Evolutionary conservation across 2,329 filamentous ascomycete genomes (phyloP).

Genomic region (Cordyceps tenuipes): DNA sequence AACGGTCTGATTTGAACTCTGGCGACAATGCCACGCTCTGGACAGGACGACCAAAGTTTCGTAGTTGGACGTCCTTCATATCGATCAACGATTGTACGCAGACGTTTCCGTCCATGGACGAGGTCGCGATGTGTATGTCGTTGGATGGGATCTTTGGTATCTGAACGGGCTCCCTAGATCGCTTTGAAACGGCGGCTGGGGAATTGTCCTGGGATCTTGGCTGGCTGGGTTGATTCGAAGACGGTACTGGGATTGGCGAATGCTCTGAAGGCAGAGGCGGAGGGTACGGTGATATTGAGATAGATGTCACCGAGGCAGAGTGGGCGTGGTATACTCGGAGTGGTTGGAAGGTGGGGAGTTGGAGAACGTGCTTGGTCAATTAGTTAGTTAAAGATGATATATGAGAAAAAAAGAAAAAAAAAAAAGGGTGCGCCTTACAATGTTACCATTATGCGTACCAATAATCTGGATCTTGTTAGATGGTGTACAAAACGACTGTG

Average conservation of each 20-base stretch:
- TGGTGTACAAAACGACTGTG: conserved; percentile 3
- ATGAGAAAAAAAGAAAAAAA: no score
- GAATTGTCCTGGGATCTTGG: conserved; percentile 29
- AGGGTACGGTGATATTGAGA: conserved; percentile 85
- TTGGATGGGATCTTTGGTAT: conserved; percentile 75
- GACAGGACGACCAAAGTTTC: conserved; percentile 89
- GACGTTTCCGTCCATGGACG: conserved; percentile 92
- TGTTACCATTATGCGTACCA: conserved; percentile 93
- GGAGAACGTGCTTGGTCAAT: conserved; percentile 65
- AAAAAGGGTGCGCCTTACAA: conserved; percentile 50
- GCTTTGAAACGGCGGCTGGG: conserved; percentile 43
- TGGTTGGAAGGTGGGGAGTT: conserved; percentile 71
- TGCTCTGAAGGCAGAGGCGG: conserved; percentile 27
- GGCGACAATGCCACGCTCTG: conserved; percentile 91
- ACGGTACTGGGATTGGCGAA: conserved; percentile 10
- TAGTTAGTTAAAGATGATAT: conserved; percentile 20
- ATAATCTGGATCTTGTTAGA: conserved; percentile 55
- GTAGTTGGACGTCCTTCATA: conserved; percentile 77
- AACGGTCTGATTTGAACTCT: conserved; percentile 81
- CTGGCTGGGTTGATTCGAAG: conserved; percentile 21
- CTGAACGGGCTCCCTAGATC: conserved; percentile 40
- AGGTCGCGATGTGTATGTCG: conserved; percentile 85
- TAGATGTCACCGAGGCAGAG: conserved; percentile 77
- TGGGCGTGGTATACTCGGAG: conserved; percentile 88
- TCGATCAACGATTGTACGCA: conserved; percentile 85